Evolutionary conservation across 2,329 filamentous ascomycete genomes (phyloP), one percentile per base, ranked within the genome.

Genomic region (Trichoderma oligosporum): DNA sequence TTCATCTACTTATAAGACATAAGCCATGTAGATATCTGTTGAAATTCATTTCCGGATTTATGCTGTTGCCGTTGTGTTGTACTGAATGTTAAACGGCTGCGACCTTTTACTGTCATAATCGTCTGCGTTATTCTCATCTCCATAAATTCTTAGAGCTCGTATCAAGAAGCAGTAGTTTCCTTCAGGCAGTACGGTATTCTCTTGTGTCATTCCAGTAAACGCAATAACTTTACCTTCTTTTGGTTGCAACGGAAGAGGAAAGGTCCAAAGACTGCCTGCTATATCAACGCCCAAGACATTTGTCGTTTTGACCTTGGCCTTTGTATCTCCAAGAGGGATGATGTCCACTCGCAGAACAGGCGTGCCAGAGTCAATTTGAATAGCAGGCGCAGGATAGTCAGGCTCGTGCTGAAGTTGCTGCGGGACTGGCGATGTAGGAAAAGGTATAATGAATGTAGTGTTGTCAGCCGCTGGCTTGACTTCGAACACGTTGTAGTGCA

Each of bases 261-360:
- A 53, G 6, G n/a, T n/a, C 49, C 49, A 18, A 18, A 53, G 39
- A 8, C 38, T 44, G 3, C 49, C 49, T 8, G 31, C 38, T 8
- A 42, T 53, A 3, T 53, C 49, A 7, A 42, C 38, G 22, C 39
- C 49, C 20, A 53, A 6, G 3, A 53, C 49, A 5, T 44, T 44
- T 22, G 49, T 53, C 22, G 49, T 53, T 6, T 53, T 53, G n/a
- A 53, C 49, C 27, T 53, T 53, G 39, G 18, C 29, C 36, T 44
- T 35, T 14, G 49, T 53, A 2, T 53, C 49, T 14, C 49, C 49
- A 6, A 44, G 14, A 27, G 49, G 25, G 11, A 53, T 22, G 38
- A 53, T 25, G 7, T 53, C 49, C 1, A 27, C 49, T 20, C 38
- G 38, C 14, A 53, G 29, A 20, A 44, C 12, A 7, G 38, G 49